These are phyloP conservation scores for Apiospora sp. DNA, from an alignment of 2,329 filamentous ascomycete species.

Conservation along the genomic window DNA sequence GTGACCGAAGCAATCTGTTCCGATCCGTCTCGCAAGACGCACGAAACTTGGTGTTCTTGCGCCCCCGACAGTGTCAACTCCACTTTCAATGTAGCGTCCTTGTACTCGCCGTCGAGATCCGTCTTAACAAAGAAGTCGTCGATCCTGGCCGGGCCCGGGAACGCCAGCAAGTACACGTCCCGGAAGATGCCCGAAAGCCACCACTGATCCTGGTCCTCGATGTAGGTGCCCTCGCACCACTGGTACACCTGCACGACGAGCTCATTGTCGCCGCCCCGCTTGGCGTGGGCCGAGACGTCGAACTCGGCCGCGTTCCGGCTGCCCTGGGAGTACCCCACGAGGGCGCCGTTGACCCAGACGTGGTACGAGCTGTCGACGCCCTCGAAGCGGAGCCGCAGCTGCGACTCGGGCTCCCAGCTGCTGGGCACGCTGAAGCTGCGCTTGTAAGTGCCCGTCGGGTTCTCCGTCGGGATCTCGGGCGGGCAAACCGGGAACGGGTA, in stretches of 20 bases:
- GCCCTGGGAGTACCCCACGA: constrained; percentile 74
- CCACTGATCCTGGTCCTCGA: constrained; percentile 77
- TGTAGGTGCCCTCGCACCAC: constrained; percentile 73
- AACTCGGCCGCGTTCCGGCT: constrained; percentile 75
- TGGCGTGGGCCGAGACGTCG: constrained; percentile 63
- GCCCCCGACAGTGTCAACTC: constrained; percentile 43
- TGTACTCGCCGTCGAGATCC: constrained; percentile 58
- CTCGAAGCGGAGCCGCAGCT: constrained; percentile 72
- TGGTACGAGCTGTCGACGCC: constrained; percentile 78
- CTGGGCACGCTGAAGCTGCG: constrained; percentile 61
- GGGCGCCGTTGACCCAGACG: constrained; percentile 70
- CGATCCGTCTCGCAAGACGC: constrained; percentile 23
- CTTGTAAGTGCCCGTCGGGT: constrained; percentile 70
- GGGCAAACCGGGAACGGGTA: constrained; percentile 73
- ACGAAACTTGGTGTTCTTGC: background rate
- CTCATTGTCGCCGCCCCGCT: constrained; percentile 54
- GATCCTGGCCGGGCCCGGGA: constrained; percentile 59
- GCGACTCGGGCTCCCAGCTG: constrained; percentile 51
- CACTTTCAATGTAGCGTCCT: constrained; percentile 57
- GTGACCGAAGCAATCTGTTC: background rate
- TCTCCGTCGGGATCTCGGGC: constrained; percentile 67
- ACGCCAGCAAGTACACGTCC: constrained; percentile 68
- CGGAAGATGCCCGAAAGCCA: constrained; percentile 73
- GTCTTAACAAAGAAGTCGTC: constrained; percentile 67
- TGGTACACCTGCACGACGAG: constrained; percentile 74